These are phyloP conservation scores for Cucumis melo DNA, from an alignment of 306 rosid genomes.

Conservation along the genomic window DNA sequence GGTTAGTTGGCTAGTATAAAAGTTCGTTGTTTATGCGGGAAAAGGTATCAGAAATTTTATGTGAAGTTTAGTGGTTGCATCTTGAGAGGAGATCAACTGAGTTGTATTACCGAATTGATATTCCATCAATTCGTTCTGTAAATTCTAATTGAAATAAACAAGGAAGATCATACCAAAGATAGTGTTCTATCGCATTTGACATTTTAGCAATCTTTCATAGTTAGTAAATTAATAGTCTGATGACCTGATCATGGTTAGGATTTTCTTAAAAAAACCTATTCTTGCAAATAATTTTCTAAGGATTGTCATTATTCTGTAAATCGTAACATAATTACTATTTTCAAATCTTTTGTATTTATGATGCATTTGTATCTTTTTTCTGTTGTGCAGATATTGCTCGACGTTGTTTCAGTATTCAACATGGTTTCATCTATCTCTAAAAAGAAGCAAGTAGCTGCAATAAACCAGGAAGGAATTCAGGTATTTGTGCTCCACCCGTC, in stretches of 20 bases:
- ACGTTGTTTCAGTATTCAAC: slow-evolving; percentile 63
- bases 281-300: background rate
- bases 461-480: slow-evolving; percentile 54
- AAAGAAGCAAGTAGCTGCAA: slow-evolving; percentile 52
- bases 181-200: no score
- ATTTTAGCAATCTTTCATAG: background rate
- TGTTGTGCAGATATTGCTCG: slow-evolving; percentile 53
- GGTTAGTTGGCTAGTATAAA: no score
- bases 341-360: background rate
- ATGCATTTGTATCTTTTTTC: slow-evolving; percentile 6
- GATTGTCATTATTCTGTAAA: background rate
- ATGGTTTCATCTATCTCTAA: slow-evolving; percentile 55
- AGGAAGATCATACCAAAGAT: no score
- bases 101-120: no score
- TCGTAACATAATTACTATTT: background rate
- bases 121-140: no score
- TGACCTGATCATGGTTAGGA: background rate
- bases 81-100: no score
- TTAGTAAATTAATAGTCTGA: background rate
- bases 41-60: no score
- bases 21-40: no score
- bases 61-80: no score
- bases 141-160: no score
- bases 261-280: background rate
- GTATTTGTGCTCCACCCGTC: slow-evolving; percentile 18